phyloP scores from a whole-genome alignment of 1,284 basidiomycete genomes.

The Hymenochaete sp. region DNA sequence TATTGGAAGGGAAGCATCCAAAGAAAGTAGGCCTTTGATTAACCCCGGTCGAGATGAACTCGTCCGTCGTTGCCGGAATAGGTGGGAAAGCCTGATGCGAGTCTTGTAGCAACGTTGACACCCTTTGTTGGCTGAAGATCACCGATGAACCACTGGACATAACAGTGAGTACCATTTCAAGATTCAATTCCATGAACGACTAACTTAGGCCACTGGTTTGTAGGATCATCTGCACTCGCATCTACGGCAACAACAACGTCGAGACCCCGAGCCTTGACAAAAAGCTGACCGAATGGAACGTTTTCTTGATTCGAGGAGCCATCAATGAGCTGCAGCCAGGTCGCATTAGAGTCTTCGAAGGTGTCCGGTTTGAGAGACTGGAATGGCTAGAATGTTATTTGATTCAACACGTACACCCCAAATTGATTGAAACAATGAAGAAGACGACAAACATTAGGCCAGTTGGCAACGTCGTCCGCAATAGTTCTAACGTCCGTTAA shows the following conservation, averaged over 20 bases:
- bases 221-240: slow-evolving; percentile 48
- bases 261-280: slow-evolving; percentile 52
- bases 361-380: slow-evolving; percentile 35
- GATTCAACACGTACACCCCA: too few species aligned
- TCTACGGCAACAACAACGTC: slow-evolving; percentile 70
- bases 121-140: slow-evolving; percentile 34
- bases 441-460: slow-evolving; percentile 52
- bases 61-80: slow-evolving; percentile 42
- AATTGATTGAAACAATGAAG: too few species aligned
- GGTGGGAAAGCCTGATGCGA: slow-evolving; percentile 58
- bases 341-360: slow-evolving; percentile 37
- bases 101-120: slow-evolving; percentile 36
- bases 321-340: slow-evolving; percentile 51
- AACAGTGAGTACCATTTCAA: slow-evolving; percentile 1
- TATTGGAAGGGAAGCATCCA: slow-evolving; percentile 53
- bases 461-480: slow-evolving; percentile 55
- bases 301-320: slow-evolving; percentile 55
- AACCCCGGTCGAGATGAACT: slow-evolving; percentile 55
- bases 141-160: slow-evolving; percentile 41
- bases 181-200: slow-evolving; percentile 19
- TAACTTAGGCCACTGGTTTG: slow-evolving; percentile 59
- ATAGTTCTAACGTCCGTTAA: slow-evolving; percentile 41
- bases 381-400: slow-evolving; percentile 42
- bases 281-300: slow-evolving; percentile 53
- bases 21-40: slow-evolving; percentile 70